phyloP scores from a whole-genome alignment of 2,329 filamentous ascomycete genomes.

The Colletotrichum tamarilloi region DNA sequence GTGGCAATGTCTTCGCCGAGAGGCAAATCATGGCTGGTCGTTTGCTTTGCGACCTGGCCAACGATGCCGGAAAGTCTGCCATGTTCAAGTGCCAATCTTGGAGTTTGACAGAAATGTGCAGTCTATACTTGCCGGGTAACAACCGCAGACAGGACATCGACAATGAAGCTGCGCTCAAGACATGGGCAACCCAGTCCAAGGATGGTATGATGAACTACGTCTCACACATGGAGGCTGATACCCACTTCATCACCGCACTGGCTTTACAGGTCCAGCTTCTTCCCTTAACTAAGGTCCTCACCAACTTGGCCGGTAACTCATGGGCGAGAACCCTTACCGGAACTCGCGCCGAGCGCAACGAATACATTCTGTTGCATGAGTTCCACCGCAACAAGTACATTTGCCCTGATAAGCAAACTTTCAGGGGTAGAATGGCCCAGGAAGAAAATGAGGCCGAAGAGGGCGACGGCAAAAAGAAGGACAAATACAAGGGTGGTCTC shows the following conservation, averaged over 20 bases:
- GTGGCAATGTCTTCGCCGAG: conserved; percentile 92
- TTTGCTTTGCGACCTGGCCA: conserved; percentile 91
- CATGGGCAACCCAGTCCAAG: conserved; percentile 81
- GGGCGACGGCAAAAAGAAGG: conserved; percentile 91
- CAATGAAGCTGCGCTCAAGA: conserved; percentile 86
- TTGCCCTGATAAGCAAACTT: conserved; percentile 92
- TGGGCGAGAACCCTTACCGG: conserved; percentile 97
- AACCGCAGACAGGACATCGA: conserved; percentile 86
- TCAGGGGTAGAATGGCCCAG: conserved; percentile 77
- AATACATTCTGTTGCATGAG: conserved; percentile 98
- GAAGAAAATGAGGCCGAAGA: conserved; percentile 79
- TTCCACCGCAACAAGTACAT: conserved; percentile 98
- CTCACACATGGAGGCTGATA: conserved; percentile 93
- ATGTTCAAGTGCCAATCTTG: conserved; percentile 99
- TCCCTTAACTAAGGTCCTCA: conserved; percentile 92
- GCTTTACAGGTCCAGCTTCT: conserved; percentile 91
- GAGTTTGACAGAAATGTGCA: conserved; percentile 98
- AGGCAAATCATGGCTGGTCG: conserved; percentile 89
- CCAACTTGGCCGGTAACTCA: conserved; percentile 96
- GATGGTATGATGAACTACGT: conserved; percentile 93
- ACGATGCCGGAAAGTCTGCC: conserved; percentile 95
- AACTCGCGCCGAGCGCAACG: conserved; percentile 96
- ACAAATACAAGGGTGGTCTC: conserved; percentile 98
- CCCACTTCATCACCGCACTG: conserved; percentile 93
- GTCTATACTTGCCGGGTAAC: conserved; percentile 81